phyloP scores from a whole-genome alignment of 2,329 filamentous ascomycete species.

The Ophidiomyces ophidiicola region DNA sequence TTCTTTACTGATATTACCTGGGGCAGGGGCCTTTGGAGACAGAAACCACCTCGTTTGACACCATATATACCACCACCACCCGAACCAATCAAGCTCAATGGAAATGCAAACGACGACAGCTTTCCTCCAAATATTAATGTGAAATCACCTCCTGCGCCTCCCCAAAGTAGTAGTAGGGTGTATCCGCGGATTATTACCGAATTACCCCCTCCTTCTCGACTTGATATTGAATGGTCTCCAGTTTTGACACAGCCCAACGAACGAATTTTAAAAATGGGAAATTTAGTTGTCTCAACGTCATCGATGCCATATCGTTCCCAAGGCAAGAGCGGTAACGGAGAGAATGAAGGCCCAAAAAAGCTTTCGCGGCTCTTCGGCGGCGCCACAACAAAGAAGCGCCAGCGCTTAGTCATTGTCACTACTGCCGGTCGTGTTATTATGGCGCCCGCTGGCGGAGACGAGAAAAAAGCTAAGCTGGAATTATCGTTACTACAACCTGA shows the following conservation, averaged over 20 bases:
- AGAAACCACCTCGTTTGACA: slow-evolving; percentile 76
- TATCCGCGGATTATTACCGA: slow-evolving; percentile 83
- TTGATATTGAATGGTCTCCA: slow-evolving; percentile 97
- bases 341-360: slow-evolving; percentile 64
- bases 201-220: slow-evolving; percentile 84
- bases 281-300: slow-evolving; percentile 70
- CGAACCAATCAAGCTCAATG: slow-evolving; percentile 67
- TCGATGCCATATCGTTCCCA: slow-evolving; percentile 64
- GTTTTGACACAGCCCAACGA: slow-evolving; percentile 85
- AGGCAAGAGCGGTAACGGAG: slow-evolving; percentile 51
- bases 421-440: slow-evolving; percentile 81
- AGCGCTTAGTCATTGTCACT: slow-evolving; percentile 88
- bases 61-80: slow-evolving; percentile 66
- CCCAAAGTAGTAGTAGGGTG: slow-evolving; percentile 40
- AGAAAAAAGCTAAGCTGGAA: slow-evolving; percentile 89
- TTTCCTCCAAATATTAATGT: slow-evolving; percentile 33
- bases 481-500: slow-evolving; percentile 69
- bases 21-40: slow-evolving; percentile 75
- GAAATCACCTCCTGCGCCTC: slow-evolving; percentile 17
- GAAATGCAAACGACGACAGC: slow-evolving; percentile 24
- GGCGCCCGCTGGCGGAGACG: slow-evolving; percentile 81
- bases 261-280: slow-evolving; percentile 85
- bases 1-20: slow-evolving; percentile 85
- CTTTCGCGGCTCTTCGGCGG: slow-evolving; percentile 88
- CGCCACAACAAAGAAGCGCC: slow-evolving; percentile 80